Evolutionary conservation across 2,329 filamentous ascomycete genomes (phyloP).

Genomic region (Claviceps citrina): DNA sequence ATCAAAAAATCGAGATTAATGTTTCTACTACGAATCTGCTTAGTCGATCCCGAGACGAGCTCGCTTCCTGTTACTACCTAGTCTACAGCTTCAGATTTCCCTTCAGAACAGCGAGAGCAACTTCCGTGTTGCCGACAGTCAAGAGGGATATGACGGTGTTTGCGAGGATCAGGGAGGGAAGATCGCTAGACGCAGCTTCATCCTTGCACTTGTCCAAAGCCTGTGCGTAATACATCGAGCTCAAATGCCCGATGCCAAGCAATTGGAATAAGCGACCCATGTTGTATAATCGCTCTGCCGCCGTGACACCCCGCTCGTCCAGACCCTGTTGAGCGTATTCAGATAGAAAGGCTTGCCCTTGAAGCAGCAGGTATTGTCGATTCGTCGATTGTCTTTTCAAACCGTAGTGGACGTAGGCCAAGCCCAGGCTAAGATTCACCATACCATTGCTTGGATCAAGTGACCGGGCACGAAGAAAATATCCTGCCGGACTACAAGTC

Average conservation of each 20-base stretch:
- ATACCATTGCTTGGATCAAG: conserved; percentile 63
- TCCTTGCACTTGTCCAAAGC: conserved; percentile 13
- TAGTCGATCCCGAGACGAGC: neutral
- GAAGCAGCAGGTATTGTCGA: conserved; percentile 70
- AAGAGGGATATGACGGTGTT: conserved; percentile 20
- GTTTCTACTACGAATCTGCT: too few species aligned
- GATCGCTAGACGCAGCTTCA: conserved; percentile 8
- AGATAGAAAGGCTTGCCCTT: conserved; percentile 66
- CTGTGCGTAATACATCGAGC: conserved; percentile 51
- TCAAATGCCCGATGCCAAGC: conserved; percentile 33
- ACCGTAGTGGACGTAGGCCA: conserved; percentile 76
- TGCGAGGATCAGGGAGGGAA: conserved; percentile 17
- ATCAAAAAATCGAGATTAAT: too few species aligned
- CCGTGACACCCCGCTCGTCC: conserved; percentile 1
- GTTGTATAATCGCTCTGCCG: conserved; percentile 24
- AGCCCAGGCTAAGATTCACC: conserved; percentile 65
- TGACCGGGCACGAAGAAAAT: conserved; percentile 65
- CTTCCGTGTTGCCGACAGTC: conserved; percentile 15
- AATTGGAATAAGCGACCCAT: conserved; percentile 24
- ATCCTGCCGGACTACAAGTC: conserved; percentile 32
- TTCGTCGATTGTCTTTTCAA: conserved; percentile 85
- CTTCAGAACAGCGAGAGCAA: conserved; percentile 16
- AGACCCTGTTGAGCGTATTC: conserved; percentile 16
- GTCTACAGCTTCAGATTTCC: conserved; percentile 12
- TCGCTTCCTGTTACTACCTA: neutral